Percentiles rank a stretch among this genome's conserved stretches.
phyloP scores from a whole-genome alignment of 139 green algal species.

The Eudorina sp. region DNA sequence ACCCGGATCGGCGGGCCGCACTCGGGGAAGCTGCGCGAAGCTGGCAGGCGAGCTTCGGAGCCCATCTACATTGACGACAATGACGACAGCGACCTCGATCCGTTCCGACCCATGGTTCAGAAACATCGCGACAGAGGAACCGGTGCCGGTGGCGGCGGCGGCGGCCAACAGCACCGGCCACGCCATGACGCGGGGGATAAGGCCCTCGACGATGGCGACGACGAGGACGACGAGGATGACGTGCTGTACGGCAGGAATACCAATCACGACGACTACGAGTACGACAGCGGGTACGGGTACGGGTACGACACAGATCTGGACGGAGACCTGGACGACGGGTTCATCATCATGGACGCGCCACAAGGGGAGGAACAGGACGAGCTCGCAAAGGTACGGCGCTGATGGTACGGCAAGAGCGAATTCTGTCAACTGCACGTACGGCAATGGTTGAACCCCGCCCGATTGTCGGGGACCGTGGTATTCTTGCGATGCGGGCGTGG shows the following conservation, averaged over 20 bases:
- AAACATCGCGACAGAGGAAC: no score
- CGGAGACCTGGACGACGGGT: background rate
- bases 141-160: background rate
- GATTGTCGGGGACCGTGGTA: no score
- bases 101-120: no score
- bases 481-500: no score
- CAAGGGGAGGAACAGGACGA: background rate
- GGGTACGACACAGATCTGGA: conserved; percentile 8
- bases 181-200: background rate
- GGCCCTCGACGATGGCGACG: background rate
- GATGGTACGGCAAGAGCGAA: no score
- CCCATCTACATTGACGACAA: no score
- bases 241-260: conserved; percentile 19
- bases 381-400: background rate
- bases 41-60: no score
- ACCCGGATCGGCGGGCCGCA: no score
- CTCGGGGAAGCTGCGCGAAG: no score
- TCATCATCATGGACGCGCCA: no score
- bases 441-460: no score
- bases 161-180: background rate
- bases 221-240: conserved; percentile 7
- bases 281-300: background rate
- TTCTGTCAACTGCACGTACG: no score
- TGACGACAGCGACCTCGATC: background rate
- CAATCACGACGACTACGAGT: conserved; percentile 4